Evolutionary conservation across 2,329 filamentous ascomycete genomes (phyloP), one percentile per base, ranked within the genome.

Genomic region (Cercospora sp.): DNA sequence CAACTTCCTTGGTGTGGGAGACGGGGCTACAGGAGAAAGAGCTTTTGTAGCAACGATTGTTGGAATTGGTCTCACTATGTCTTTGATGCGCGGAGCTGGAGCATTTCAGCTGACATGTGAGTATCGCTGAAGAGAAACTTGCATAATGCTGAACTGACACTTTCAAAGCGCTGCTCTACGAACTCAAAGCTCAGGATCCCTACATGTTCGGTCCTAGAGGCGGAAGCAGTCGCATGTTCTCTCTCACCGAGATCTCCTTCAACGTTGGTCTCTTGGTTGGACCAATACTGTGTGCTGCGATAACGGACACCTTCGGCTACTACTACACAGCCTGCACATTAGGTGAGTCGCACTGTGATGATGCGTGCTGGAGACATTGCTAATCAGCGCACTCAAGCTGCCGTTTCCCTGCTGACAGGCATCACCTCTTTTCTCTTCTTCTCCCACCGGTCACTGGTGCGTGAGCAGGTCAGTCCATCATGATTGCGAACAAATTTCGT

Each of bases 211-310:
- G 70, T 12, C 69, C 69, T 3, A 63, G 66, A 12, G 70, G 70
- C 18, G 70, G 67, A 7, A 68, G 65, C 28, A 66, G 65, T 24
- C 51, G 69, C 30, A 65, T 71, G 43, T 71, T 72, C 55, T 67
- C 66, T 3, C 32, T 72, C 26, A 72, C 71, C 7, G 71, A 72
- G 49, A 66, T 71, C 13, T 68, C 67, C 5, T 72, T 70, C 37
- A 64, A 61, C 12, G 45, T 45, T 24, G 71, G 71, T 1, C 60
- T 72, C 21, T 67, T 72, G 64, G 26, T 72, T 2, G 71, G 71
- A 3, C 71, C 71, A 3, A n/a, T 71, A 3, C 49, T 72, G 16
- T 70, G 67, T 34, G 71, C 69, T 16, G 55, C 59, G 7, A 51
- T 72, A 4, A 49, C 69, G 12, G 71, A 71, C 30, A 43, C 67